Percentiles rank a stretch among this genome's conserved stretches.
These are phyloP conservation scores for Sphagnum tenellum DNA, from an alignment of 225 moss, liverwort and hornwort species.

Conservation along the genomic window DNA sequence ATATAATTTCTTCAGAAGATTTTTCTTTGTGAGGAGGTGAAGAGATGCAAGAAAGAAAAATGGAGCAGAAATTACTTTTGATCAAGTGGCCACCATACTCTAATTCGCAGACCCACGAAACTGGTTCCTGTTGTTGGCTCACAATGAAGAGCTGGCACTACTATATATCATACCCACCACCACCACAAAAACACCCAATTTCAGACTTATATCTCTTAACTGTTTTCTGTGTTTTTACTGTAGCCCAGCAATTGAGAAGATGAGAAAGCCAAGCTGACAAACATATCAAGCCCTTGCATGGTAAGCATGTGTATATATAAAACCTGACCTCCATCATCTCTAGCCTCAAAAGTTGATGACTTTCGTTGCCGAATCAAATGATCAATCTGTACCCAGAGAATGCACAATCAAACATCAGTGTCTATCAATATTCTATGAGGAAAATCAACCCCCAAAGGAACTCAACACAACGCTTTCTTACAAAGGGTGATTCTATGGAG, in stretches of 20 bases:
- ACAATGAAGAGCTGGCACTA: slow-evolving; percentile 33
- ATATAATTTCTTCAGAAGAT: no score
- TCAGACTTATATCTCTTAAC: no score
- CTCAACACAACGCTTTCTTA: no score
- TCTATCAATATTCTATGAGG: no score
- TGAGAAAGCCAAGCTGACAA: slow-evolving; percentile 1
- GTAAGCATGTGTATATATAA: no score
- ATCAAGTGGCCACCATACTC: slow-evolving; percentile 78
- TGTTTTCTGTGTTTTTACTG: no score
- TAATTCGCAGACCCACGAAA: slow-evolving; percentile 56
- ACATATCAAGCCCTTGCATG: no score
- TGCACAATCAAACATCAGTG: not conserved
- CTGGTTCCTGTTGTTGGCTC: slow-evolving; percentile 16
- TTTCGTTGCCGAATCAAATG: slow-evolving; percentile 9
- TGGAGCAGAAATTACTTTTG: slow-evolving; percentile 43
- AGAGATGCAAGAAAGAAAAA: not conserved
- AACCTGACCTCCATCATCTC: slow-evolving; percentile 13
- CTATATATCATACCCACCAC: slow-evolving; percentile 11
- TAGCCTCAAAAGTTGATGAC: slow-evolving; percentile 11
- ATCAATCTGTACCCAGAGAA: slow-evolving; percentile 4
- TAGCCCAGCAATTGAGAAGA: not conserved
- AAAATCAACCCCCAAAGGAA: not conserved
- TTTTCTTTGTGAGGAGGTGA: no score
- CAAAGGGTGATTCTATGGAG: no score
- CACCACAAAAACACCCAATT: no score